A percentile compares a stretch with the other conserved stretches of the same genome.
These are phyloP conservation scores for Brassica rapa DNA, from an alignment of 345 rosid genomes.

Conservation along the genomic window DNA sequence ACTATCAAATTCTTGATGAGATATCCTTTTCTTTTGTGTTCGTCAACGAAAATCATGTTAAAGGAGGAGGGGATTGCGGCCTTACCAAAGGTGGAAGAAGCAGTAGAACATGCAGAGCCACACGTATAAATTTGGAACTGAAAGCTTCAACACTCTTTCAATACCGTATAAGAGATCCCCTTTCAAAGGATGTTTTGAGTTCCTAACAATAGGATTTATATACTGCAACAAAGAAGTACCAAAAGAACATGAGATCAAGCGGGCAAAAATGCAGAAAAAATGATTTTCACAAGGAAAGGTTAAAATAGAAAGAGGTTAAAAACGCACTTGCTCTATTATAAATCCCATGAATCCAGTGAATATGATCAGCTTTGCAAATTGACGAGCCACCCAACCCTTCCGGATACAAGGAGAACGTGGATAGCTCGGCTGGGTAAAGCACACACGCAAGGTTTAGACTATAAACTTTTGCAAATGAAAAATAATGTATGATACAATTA, in stretches of 20 bases:
- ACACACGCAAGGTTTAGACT: conserved; percentile 2
- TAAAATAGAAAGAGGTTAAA: conserved; percentile 18
- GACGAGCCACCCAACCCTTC: conserved; percentile 91
- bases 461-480: conserved; percentile 19
- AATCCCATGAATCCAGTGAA: conserved; percentile 96
- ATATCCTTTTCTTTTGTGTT: not conserved
- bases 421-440: conserved; percentile 62
- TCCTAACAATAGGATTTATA: conserved; percentile 92
- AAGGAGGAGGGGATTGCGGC: conserved; percentile 24
- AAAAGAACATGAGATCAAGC: conserved; percentile 32
- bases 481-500: conserved; percentile 1
- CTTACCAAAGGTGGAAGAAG: conserved; percentile 92
- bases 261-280: not conserved
- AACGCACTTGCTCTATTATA: conserved; percentile 83
- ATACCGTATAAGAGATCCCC: conserved; percentile 78
- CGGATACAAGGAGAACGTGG: conserved; percentile 80
- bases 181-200: conserved; percentile 94
- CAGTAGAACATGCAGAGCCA: conserved; percentile 99
- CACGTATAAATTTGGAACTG: conserved; percentile 89
- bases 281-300: not conserved
- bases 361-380: conserved; percentile 74
- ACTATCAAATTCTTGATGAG: not conserved
- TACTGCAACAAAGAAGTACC: conserved; percentile 63
- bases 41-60: not conserved
- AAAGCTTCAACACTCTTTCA: conserved; percentile 97